Evolutionary conservation across 176 grass and related monocot species (phyloP), one percentile per base, ranked within the genome.

Genomic region (Oryza coarctata): DNA sequence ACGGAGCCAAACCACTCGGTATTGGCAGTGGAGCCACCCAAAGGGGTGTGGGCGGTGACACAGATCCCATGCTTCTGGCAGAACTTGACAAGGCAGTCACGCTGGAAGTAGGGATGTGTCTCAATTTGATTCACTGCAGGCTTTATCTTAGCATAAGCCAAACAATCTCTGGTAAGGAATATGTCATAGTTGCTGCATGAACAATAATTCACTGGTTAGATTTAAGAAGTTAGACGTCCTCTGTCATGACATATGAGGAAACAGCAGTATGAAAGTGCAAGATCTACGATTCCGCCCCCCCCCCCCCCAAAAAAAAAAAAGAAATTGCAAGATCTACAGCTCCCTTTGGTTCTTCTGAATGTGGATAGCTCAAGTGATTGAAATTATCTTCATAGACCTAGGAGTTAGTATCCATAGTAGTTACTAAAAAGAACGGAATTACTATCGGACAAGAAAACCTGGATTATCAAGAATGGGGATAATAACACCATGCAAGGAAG

Each of bases 161-260:
- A 77, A 22, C 86, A 88, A 47, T 98, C 95, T 76, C 95, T 89
- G 8, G 90, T 98, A 29, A 95, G 90, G 88, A 98, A 98, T 20
- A 98, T 89, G 73, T 98, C 95, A 29, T 98, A 98, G 79, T 98
- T 98, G 92, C 95, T 98, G 90, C 92, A 91, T 31, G 49, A 70
- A 65, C 35, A 70, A 65, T 43, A 65, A 35, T 14, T 65, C 35
- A 57, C 18, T 18, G 4, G 7, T 76, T 33, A 76, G 14, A 76
- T 57, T 65, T 39, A 1, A 26, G 4, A 39, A 52, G 70, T 25
- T 14, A n/a, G 3, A 18, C 12, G 33, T 66, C 34, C 28, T 81
- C 35, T 27, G 0, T 0, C 18, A 78, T 17, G 7, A 6, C 14
- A 68, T 7, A 76, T 38, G 17, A 13, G 23, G 23, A 14, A 28